Base-by-base conservation (phyloP, 2,329 filamentous ascomycete species). In the Fonsecaea erecta region DNA sequence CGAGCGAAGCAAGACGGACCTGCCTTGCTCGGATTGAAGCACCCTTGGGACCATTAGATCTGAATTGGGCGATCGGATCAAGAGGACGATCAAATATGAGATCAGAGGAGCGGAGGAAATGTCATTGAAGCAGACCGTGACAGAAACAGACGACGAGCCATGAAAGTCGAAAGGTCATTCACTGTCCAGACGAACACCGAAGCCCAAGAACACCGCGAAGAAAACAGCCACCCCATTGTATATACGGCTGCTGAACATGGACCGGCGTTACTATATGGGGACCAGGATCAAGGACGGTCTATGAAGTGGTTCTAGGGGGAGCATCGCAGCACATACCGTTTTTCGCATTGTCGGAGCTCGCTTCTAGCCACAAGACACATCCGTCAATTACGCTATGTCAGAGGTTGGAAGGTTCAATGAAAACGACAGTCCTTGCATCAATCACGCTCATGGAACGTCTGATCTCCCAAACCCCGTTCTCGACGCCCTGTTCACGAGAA, bases 1-100 rank as follows among this genome's bases (percentile, higher is more conserved):
- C 88, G 95, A 75, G 92, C 93, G 74, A 96, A 94, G 87, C 90
- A 97, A 83, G 95, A 99, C 75, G 93, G 93, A n/a, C 85, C 94
- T 26, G 94, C 88, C 61, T 82, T 98, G 70, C 78, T 99, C 74
- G 95, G 95, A 77, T 92, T 88, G 90, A 97, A 93, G 83, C 95
- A 98, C 80, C 95, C 93, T 71, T 97, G 93, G 92, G 93, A 97
- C 73, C 93, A 97, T 81, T 97, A 83, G 85, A 46, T 32, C 14
- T 34, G 52, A 4, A 4, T 32, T 3, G 37, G 35, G 26, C 14
- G 18, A 12, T 30, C n/a, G 6, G 52, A 35, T 16, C 24, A 16
- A 6, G 30, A 52, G 28, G n/a, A 32, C 48, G 24, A 57, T 21
- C 8, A 18, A 48, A 8, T 16, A 24, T 26, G 43, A 24, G 43